Conservation (phyloP, 2,329 filamentous ascomycete genomes). For the Fusarium miscanthi region DNA sequence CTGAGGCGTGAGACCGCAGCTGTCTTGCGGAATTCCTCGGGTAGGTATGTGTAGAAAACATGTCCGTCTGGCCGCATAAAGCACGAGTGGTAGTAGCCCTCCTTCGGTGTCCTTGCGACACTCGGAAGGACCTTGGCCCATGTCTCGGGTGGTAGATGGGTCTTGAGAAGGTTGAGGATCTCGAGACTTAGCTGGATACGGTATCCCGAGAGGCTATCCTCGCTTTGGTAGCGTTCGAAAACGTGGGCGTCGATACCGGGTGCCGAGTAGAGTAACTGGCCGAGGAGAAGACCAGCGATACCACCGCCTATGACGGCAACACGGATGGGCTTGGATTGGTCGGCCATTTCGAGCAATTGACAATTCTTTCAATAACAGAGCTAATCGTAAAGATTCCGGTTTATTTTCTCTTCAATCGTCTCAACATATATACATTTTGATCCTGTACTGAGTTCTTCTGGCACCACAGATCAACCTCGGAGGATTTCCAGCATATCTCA, state of each 20-base stretch:
- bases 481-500: neutral
- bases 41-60: neutral
- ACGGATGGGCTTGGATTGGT: neutral
- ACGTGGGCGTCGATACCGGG: neutral
- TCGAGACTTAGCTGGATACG: neutral
- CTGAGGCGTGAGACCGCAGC: neutral
- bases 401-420: too few species aligned
- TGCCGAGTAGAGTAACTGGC: neutral
- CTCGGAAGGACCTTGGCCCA: neutral
- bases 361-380: too few species aligned
- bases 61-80: neutral
- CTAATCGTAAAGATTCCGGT: too few species aligned
- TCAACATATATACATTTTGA: neutral
- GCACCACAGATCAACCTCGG: neutral
- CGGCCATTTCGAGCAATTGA: neutral
- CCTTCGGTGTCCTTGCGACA: neutral
- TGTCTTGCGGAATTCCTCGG: neutral
- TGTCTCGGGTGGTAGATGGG: neutral
- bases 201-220: neutral
- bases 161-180: neutral
- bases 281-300: neutral
- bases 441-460: too few species aligned
- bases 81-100: neutral
- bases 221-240: neutral
- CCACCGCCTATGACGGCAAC: neutral